These are phyloP conservation scores for Astrephomene gubernaculifera DNA, from an alignment of 139 green algal genomes.

Conservation along the genomic window DNA sequence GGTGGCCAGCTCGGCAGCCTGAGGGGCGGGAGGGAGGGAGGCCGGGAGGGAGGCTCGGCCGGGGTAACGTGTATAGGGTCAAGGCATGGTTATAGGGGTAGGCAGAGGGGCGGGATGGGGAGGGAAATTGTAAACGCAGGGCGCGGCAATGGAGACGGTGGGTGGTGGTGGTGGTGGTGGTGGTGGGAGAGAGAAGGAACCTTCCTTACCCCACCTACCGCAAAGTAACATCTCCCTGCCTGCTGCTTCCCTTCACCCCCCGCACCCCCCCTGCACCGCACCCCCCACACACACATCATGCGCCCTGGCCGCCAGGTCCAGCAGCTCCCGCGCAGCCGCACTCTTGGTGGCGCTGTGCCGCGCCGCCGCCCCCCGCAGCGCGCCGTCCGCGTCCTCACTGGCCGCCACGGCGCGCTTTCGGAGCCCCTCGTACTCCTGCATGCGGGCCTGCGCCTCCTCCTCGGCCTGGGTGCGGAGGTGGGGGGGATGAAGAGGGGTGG, in stretches of 20 bases:
- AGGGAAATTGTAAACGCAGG: not conserved
- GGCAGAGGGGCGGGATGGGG: not conserved
- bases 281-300: too few relatives aligned
- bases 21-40: not conserved
- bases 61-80: not conserved
- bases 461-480: conserved; percentile 10
- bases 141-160: not conserved
- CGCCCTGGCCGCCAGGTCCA: conserved; percentile 58
- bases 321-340: conserved; percentile 43
- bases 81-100: not conserved
- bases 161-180: not conserved
- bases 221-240: too few relatives aligned
- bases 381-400: conserved; percentile 6
- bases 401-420: conserved; percentile 10
- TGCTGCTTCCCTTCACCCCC: too few relatives aligned
- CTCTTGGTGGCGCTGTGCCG: conserved; percentile 1
- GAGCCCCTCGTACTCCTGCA: conserved; percentile 5
- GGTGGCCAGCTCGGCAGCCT: conserved; percentile 63
- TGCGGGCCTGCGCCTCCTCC: conserved; percentile 31
- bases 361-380: not conserved
- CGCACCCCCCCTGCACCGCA: too few relatives aligned
- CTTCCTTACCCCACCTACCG: too few relatives aligned
- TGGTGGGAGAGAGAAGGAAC: too few relatives aligned
- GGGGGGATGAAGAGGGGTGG: not conserved
- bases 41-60: not conserved